Evolutionary conservation across 352 stramenopile genomes (phyloP).

Genomic region (Phytophthora aleatoria): DNA sequence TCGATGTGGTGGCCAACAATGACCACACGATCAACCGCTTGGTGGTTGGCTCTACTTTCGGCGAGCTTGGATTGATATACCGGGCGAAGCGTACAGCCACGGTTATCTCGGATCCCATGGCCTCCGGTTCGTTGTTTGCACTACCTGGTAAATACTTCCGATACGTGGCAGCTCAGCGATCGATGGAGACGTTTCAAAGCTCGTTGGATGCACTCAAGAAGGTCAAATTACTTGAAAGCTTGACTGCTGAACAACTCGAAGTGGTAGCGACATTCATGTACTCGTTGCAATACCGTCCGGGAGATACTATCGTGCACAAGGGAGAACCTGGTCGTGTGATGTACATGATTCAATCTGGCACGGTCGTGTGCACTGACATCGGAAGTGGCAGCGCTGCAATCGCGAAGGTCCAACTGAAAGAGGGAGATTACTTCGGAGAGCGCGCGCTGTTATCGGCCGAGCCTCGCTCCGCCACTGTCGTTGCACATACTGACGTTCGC

Average conservation of each 20-base stretch:
- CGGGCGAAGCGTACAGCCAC: constrained; percentile 56
- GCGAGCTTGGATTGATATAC: constrained; percentile 63
- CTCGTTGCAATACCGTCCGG: constrained; percentile 49
- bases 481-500: constrained; percentile 57
- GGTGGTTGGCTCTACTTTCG: constrained; percentile 45
- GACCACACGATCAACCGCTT: constrained; percentile 53
- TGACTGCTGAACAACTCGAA: constrained; percentile 53
- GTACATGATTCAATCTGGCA: constrained; percentile 82
- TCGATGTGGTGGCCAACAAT: constrained; percentile 48
- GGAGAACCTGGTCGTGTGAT: constrained; percentile 72
- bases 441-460: constrained; percentile 87
- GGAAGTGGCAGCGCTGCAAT: constrained; percentile 43
- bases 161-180: constrained; percentile 50
- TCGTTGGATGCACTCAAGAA: constrained; percentile 53
- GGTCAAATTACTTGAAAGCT: constrained; percentile 44
- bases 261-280: constrained; percentile 50
- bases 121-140: constrained; percentile 44
- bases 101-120: constrained; percentile 42
- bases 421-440: constrained; percentile 93
- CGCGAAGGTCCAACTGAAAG: constrained; percentile 45
- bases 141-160: constrained; percentile 59
- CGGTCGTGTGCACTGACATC: constrained; percentile 63
- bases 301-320: constrained; percentile 79
- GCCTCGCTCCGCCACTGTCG: constrained; percentile 87
- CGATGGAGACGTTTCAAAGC: constrained; percentile 44